Evolutionary conservation across 495 filamentous ascomycete genomes (phyloP).

Genomic region (Neurospora sp.): DNA sequence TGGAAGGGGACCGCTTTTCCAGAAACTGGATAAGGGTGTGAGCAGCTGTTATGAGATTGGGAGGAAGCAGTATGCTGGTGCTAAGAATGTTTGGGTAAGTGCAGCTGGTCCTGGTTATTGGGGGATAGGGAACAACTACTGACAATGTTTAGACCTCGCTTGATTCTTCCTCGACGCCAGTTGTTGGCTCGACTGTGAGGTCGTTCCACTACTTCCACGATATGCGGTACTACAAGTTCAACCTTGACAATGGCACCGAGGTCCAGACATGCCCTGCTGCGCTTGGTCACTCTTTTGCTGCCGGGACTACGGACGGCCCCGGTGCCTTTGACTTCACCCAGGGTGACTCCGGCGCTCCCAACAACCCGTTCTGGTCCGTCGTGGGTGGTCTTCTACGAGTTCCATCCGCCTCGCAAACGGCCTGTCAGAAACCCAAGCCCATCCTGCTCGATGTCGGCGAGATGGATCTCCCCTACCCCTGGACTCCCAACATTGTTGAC

Average conservation of each 20-base stretch:
- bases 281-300: slow-evolving; percentile 88
- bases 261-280: slow-evolving; percentile 81
- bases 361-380: slow-evolving; percentile 74
- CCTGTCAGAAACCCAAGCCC: slow-evolving; percentile 78
- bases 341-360: slow-evolving; percentile 57
- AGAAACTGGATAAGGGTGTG: slow-evolving; percentile 56
- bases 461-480: slow-evolving; percentile 65
- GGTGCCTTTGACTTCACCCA: slow-evolving; percentile 93
- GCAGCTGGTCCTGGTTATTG: too few species aligned
- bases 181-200: slow-evolving; percentile 42
- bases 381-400: slow-evolving; percentile 60
- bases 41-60: slow-evolving; percentile 69
- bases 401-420: slow-evolving; percentile 59
- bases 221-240: slow-evolving; percentile 50
- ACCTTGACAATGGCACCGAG: slow-evolving; percentile 61
- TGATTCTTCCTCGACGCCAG: slow-evolving; percentile 33
- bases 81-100: slow-evolving; percentile 49
- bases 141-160: slow-evolving; percentile 23
- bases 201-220: slow-evolving; percentile 64
- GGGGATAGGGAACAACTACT: too few species aligned
- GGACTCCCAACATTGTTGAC: slow-evolving; percentile 88
- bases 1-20: slow-evolving; percentile 70
- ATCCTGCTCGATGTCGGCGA: slow-evolving; percentile 86
- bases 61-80: slow-evolving; percentile 52
- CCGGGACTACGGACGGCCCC: slow-evolving; percentile 85